These are phyloP conservation scores for Mycena latifolia DNA, from an alignment of 768 basidiomycete species.

Conservation along the genomic window DNA sequence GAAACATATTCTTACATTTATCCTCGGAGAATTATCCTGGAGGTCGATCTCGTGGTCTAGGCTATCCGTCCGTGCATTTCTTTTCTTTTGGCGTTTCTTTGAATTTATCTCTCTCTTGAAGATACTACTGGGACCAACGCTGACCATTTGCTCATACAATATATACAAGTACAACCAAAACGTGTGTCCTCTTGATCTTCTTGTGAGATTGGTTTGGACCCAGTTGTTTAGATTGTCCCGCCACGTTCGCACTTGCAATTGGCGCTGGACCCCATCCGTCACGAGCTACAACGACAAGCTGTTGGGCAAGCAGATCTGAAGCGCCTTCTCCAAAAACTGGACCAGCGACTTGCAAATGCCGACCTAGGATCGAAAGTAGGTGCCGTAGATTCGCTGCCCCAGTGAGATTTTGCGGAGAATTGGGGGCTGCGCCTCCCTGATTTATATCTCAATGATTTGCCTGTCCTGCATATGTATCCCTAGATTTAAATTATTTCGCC, in stretches of 20 bases:
- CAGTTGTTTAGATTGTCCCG: not conserved
- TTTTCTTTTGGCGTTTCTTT: not conserved
- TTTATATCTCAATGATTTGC: too few relatives aligned
- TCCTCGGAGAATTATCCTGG: conserved; percentile 26
- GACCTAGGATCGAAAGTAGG: not conserved
- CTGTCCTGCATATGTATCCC: too few relatives aligned
- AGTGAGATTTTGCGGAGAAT: not conserved
- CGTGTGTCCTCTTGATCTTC: not conserved
- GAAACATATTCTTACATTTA: conserved; percentile 20
- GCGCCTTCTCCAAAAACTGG: conserved; percentile 23
- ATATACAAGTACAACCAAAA: conserved; percentile 31
- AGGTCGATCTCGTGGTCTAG: conserved; percentile 15
- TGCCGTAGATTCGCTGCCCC: not conserved
- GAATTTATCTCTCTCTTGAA: not conserved
- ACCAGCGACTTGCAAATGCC: conserved; percentile 7
- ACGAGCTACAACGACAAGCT: not conserved
- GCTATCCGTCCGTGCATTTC: conserved; percentile 13
- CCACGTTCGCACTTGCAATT: conserved; percentile 27
- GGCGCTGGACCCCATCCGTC: conserved; percentile 24
- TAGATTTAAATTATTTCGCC: too few relatives aligned
- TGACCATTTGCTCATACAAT: conserved; percentile 15
- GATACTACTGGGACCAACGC: conserved; percentile 25
- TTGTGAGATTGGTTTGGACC: not conserved
- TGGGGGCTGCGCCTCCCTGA: too few relatives aligned
- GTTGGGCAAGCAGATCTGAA: not conserved